These are phyloP conservation scores for Xylariaceae sp. DNA, from an alignment of 2,329 filamentous ascomycete species.

Conservation along the genomic window DNA sequence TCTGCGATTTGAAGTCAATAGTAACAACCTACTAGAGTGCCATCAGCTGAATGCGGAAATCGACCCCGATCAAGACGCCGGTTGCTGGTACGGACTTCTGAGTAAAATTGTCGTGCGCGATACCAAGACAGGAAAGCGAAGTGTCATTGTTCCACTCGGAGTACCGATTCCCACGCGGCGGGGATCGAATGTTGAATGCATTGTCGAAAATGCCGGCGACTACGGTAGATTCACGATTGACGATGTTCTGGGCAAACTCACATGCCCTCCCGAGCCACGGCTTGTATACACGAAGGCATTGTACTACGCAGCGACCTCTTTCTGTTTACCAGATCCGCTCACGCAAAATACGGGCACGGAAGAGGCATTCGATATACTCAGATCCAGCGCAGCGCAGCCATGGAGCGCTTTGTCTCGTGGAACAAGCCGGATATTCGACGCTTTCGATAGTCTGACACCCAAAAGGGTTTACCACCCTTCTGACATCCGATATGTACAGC, in stretches of 20 bases:
- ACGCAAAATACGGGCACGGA: not conserved
- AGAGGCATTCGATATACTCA: not conserved
- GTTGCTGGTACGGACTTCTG: slow-evolving; percentile 54
- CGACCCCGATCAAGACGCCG: slow-evolving; percentile 54
- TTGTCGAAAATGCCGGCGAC: slow-evolving; percentile 28
- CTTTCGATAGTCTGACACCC: slow-evolving; percentile 27
- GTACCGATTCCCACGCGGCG: slow-evolving; percentile 21
- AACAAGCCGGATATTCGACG: slow-evolving; percentile 9
- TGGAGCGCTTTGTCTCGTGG: slow-evolving; percentile 18
- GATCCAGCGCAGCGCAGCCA: not conserved
- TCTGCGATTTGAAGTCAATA: slow-evolving; percentile 49
- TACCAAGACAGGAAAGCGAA: slow-evolving; percentile 38
- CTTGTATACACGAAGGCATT: slow-evolving; percentile 2
- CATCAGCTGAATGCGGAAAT: slow-evolving; percentile 48
- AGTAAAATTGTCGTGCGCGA: slow-evolving; percentile 56
- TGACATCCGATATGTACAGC: slow-evolving; percentile 31
- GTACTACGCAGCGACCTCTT: not conserved
- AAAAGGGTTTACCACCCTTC: slow-evolving; percentile 35
- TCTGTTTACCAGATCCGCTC: not conserved
- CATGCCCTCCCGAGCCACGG: not conserved
- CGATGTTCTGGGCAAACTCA: not conserved
- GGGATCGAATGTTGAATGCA: slow-evolving; percentile 41
- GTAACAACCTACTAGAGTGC: slow-evolving; percentile 39
- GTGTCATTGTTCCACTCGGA: slow-evolving; percentile 52
- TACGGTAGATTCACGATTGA: not conserved